A percentile compares a stretch with the other conserved stretches of the same genome.
Conservation (phyloP, 495 filamentous ascomycete species). For the Penicillium samsonianum region DNA sequence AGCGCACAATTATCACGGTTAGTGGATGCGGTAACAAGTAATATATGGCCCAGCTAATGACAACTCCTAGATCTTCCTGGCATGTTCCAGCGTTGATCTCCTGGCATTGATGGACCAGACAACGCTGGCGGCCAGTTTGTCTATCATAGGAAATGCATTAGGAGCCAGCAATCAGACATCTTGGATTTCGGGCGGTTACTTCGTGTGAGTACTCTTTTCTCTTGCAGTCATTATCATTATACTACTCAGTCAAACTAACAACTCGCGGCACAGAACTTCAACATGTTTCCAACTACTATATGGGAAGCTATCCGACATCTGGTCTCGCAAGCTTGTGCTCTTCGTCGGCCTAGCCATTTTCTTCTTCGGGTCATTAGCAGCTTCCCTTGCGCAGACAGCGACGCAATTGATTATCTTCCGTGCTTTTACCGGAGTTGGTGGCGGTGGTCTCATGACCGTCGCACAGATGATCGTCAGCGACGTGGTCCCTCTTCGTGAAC, state of each 20-base stretch:
- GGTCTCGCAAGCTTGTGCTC: slow-evolving; percentile 56
- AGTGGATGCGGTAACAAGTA: slow-evolving; percentile 5
- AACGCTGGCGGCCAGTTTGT: slow-evolving; percentile 52
- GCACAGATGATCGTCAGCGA: slow-evolving; percentile 58
- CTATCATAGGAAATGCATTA: slow-evolving; percentile 50
- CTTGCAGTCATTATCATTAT: neutral
- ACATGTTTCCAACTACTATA: slow-evolving; percentile 59
- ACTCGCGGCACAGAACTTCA: slow-evolving; percentile 39
- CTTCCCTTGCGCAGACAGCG: slow-evolving; percentile 52
- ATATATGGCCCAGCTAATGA: slow-evolving; percentile 6
- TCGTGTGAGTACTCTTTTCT: slow-evolving; percentile 42
- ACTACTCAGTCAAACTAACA: neutral
- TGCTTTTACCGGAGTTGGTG: slow-evolving; percentile 56
- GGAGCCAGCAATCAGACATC: slow-evolving; percentile 49
- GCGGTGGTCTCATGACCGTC: slow-evolving; percentile 57
- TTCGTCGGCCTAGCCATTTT: slow-evolving; percentile 54
- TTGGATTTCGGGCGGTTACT: slow-evolving; percentile 58
- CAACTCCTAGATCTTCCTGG: slow-evolving; percentile 51
- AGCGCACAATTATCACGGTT: slow-evolving; percentile 52
- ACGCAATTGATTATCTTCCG: slow-evolving; percentile 57
- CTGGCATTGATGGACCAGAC: slow-evolving; percentile 58
- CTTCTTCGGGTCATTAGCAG: slow-evolving; percentile 55
- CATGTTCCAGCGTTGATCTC: slow-evolving; percentile 56
- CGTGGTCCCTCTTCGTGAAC: slow-evolving; percentile 53
- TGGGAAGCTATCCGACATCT: slow-evolving; percentile 58